Base-by-base conservation (phyloP, 1,139 yeast species). In the Blastobotrys indianensis region DNA sequence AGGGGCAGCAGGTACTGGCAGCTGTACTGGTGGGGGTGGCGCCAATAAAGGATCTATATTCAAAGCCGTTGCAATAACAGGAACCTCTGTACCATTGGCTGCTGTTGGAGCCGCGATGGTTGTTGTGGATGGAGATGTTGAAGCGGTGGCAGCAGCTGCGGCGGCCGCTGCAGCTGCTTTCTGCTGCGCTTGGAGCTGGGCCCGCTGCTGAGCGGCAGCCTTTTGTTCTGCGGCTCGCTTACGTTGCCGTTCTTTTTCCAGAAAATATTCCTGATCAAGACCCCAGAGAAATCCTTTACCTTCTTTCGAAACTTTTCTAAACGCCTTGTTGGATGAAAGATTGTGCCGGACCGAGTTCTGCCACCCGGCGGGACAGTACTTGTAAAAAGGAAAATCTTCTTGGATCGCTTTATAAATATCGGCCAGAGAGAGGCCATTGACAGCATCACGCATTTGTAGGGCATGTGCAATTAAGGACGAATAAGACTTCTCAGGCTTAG, bases 281-380 rank as follows among this genome's bases (percentile, higher is more conserved):
- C 90, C 88, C 94, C 95, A 92, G 33, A 85, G 69, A 92, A 95
- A 88, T 49, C 95, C 96, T 61, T 81, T 83, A 13, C 92, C 94
- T 54, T 83, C 86, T 56, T 86, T 81, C 31, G 82, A 74, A 8
- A 84, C 80, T 56, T 84, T 80, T 49, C 80, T 76, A 68, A 92
- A 92, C 7, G 90, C 80, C 65, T 87, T 87, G 65, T 88, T 88
- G 54, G 87, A 72, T 20, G 90, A 83, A 37, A 92, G 72, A 58
- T 87, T 88, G 66, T 92, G 98, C 41, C 94, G 76, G 12, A 92
- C 94, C 1, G 94, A 79, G 60, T 86, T 82, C 67, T 92, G 98
- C 99, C 99, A 92, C 2, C 97, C 97, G 63, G 88, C 95, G 1
- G 94, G 88, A 60, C 97, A 88, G 66, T 86, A 92, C 60, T 82